Base-by-base conservation (phyloP, 2,329 filamentous ascomycete genomes). In the Beauveria bassiana region DNA sequence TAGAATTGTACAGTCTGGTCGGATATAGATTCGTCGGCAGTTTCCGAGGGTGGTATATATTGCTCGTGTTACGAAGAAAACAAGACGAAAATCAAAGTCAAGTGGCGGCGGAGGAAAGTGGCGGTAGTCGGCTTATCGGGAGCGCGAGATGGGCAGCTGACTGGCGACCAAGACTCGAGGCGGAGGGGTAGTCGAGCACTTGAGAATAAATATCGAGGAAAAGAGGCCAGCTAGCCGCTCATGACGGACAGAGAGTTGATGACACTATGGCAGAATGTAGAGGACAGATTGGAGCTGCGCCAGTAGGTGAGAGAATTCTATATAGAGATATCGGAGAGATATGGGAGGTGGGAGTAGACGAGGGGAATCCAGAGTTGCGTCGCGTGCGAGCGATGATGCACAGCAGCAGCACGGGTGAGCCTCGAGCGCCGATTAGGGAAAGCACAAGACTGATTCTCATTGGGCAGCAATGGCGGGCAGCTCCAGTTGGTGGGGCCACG, bases 371-470 rank as follows among this genome's bases (percentile, higher is more conserved):
- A 52, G 18, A 45, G 24, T 52, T 59, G 18, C 31, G 56, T 16
- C 47, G 24, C 22, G 16, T 42, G 38, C 34, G 47, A 28, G 38
- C 14, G 24, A 59, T 59, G 57, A 51, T 59, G 45, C 31, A 58
- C 54, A 56, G 51, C 26, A 56, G 51, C 26, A 47, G 45, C 45
- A 47, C 20, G 14, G 42, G 46, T n/a, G 56, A 51, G 46, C 47
- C 46, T 45, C 56, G 22, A 59, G 56, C 18, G 49, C 55, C 55
- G 31, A 58, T 50, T 50, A 46, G 45, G 55, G 55, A 49, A 58
- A 58, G 54, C 54, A 57, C 14, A 20, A 14, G 20, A 28, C 28
- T 38, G 34, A 38, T 38, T 38, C 34, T 38, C 34, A 38, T 38
- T 40, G 34, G 34, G 51, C 31, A 20, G 50, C 50, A 22, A 53